Evolutionary conservation across 2,329 filamentous ascomycete genomes (phyloP).

Genomic region (Endoconidiophora laricicola): DNA sequence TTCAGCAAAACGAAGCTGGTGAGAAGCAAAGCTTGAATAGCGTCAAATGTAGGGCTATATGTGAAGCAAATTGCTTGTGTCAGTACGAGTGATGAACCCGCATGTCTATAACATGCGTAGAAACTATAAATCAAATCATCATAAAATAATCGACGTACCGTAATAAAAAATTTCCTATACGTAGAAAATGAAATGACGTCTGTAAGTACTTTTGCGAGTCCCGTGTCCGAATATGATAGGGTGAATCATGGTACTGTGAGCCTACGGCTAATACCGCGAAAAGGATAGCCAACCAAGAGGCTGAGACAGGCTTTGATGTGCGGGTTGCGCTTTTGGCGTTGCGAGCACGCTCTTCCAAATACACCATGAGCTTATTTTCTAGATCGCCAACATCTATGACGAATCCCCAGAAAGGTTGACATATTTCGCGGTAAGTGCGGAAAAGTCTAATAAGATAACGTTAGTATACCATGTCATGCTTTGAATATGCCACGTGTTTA

Average conservation of each 20-base stretch:
- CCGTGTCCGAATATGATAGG: slow-evolving; percentile 42
- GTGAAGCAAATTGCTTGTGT: slow-evolving; percentile 7
- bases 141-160: slow-evolving; percentile 22
- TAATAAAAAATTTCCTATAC: slow-evolving; percentile 46
- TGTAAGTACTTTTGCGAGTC: slow-evolving; percentile 46
- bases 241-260: slow-evolving; percentile 49
- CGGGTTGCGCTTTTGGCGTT: slow-evolving; percentile 31
- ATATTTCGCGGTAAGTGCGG: slow-evolving; percentile 49
- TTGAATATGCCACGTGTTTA: not conserved
- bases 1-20: slow-evolving; percentile 48
- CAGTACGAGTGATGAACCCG: too few relatives aligned
- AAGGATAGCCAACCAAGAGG: slow-evolving; percentile 49
- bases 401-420: slow-evolving; percentile 52
- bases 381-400: slow-evolving; percentile 50
- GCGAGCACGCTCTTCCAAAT: slow-evolving; percentile 45
- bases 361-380: slow-evolving; percentile 46
- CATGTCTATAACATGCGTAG: not conserved
- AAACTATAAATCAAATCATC: not conserved
- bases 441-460: slow-evolving; percentile 31
- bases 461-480: not conserved
- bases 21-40: slow-evolving; percentile 46
- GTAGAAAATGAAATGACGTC: slow-evolving; percentile 48
- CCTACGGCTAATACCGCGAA: slow-evolving; percentile 49
- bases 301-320: slow-evolving; percentile 36
- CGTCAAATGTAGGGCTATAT: slow-evolving; percentile 44